Evolutionary conservation across 768 basidiomycete species (phyloP).

Genomic region (Mycena haematopus): DNA sequence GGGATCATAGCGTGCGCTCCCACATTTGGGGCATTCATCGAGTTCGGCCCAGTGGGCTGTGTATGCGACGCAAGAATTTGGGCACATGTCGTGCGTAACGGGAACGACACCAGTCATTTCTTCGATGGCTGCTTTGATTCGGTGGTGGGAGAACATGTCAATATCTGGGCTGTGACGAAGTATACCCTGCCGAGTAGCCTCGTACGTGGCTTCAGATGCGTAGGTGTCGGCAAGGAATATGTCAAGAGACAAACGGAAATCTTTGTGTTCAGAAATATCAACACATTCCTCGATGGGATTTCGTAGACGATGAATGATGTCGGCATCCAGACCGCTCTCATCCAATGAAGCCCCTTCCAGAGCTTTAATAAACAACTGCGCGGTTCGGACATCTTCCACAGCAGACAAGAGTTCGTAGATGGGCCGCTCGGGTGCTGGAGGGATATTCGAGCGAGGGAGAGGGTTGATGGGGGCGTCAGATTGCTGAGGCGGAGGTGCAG

Average conservation of each 20-base stretch:
- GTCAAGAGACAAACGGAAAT: constrained; percentile 31
- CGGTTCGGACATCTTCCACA: neutral
- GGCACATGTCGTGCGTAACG: neutral
- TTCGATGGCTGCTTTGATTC: neutral
- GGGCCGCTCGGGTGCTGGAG: neutral
- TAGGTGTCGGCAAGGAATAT: constrained; percentile 27
- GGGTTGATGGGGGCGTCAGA: neutral
- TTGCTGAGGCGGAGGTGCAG: neutral
- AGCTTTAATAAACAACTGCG: neutral
- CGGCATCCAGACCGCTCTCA: neutral
- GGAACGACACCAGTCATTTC: neutral
- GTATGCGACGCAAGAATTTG: neutral
- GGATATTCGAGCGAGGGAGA: neutral
- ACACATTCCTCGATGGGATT: constrained; percentile 7
- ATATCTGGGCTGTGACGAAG: neutral
- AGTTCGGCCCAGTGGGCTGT: neutral
- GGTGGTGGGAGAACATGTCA: neutral
- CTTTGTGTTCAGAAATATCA: neutral
- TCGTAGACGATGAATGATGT: neutral
- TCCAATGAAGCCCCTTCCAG: neutral
- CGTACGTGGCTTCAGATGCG: neutral
- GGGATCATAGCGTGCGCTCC: neutral
- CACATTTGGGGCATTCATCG: neutral
- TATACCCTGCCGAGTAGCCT: neutral
- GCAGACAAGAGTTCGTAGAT: neutral